Percentiles rank a stretch among this genome's conserved stretches.
Evolutionary conservation across 2,329 filamentous ascomycete species (phyloP).

Genomic region (Chaetomiaceae sp.): DNA sequence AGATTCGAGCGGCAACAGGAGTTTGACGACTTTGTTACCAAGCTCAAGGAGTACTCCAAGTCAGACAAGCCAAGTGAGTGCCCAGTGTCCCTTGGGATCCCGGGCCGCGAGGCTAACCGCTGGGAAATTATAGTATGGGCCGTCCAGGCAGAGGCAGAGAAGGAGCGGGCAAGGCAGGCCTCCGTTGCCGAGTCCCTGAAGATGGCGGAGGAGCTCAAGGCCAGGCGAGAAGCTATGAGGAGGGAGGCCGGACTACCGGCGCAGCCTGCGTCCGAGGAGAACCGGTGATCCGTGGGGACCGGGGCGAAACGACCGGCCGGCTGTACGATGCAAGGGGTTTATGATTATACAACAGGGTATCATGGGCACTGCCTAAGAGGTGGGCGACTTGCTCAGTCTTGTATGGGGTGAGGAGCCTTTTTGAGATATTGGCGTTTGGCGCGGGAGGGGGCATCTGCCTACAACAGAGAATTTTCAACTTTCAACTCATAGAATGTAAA

Average conservation of each 20-base stretch:
- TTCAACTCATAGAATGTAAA: not conserved
- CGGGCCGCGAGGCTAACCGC: not conserved
- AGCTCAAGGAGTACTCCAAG: constrained; percentile 84
- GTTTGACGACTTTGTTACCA: constrained; percentile 80
- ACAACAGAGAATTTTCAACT: too few species aligned
- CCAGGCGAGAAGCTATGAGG: constrained; percentile 46
- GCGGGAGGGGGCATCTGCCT: too few species aligned
- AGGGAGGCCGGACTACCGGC: constrained; percentile 43
- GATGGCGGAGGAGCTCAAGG: constrained; percentile 39
- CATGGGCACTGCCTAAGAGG: not conserved
- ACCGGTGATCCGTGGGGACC: not conserved
- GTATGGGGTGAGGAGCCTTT: too few species aligned
- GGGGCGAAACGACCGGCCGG: not conserved
- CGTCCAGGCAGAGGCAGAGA: constrained; percentile 45
- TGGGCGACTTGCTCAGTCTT: not conserved
- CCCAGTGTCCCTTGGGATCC: not conserved
- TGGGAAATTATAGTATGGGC: constrained; percentile 43
- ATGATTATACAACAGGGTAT: constrained; percentile 1
- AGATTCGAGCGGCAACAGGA: constrained; percentile 73
- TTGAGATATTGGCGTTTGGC: too few species aligned
- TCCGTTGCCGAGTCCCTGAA: constrained; percentile 34
- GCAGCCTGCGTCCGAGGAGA: constrained; percentile 29
- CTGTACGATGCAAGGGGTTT: constrained; percentile 7
- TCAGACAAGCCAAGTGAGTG: constrained; percentile 83
- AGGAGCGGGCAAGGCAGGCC: constrained; percentile 39